These are phyloP conservation scores for Zymoseptoria crescenta DNA, from an alignment of 2,329 filamentous ascomycete species.

Conservation along the genomic window DNA sequence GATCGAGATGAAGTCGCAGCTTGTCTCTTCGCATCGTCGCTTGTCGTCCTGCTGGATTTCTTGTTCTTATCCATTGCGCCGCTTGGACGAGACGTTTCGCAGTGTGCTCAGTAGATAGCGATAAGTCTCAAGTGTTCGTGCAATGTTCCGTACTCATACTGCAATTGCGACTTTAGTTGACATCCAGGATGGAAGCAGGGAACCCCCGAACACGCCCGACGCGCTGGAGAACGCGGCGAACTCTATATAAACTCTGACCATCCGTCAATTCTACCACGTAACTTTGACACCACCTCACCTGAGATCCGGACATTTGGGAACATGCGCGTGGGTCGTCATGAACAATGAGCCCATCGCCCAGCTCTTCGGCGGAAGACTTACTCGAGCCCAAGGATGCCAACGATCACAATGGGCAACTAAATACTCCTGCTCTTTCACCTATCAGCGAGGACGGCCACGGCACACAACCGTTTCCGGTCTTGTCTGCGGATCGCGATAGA, in stretches of 20 bases:
- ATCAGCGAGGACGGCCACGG: slow-evolving; percentile 9
- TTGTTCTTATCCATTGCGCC: slow-evolving; percentile 6
- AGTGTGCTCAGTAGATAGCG: neutral
- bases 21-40: slow-evolving; percentile 4
- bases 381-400: neutral
- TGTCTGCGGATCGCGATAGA: neutral
- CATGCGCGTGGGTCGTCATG: slow-evolving; percentile 1
- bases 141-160: neutral
- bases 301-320: neutral
- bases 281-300: neutral
- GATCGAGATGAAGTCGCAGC: slow-evolving; percentile 1
- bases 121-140: neutral
- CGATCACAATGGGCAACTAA: slow-evolving; percentile 10
- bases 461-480: slow-evolving; percentile 1
- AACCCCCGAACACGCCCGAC: too few relatives aligned
- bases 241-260: too few relatives aligned
- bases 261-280: neutral
- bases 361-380: slow-evolving; percentile 4
- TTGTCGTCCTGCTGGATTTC: neutral
- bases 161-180: neutral
- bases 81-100: slow-evolving; percentile 1
- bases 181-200: too few relatives aligned
- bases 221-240: too few relatives aligned
- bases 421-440: slow-evolving; percentile 12
- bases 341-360: slow-evolving; percentile 10